phyloP scores from a whole-genome alignment of 345 rosid species.

The Dovyalis caffra region DNA sequence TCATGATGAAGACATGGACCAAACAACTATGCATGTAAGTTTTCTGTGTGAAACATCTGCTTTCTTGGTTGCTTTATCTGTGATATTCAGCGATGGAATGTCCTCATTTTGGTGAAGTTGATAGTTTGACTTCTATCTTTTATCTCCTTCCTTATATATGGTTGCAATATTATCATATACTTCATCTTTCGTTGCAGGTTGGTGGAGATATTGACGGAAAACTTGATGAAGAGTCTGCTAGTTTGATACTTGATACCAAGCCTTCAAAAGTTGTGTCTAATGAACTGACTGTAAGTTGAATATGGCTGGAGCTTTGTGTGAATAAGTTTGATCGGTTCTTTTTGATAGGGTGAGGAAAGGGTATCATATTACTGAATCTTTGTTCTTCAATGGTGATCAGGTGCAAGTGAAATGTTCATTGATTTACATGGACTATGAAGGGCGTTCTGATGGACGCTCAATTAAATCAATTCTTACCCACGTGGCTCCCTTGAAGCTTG shows the following conservation, averaged over 20 bases:
- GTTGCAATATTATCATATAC: constrained; percentile 12
- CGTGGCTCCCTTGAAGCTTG: constrained; percentile 92
- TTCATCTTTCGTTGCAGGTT: constrained; percentile 45
- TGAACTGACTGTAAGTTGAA: constrained; percentile 87
- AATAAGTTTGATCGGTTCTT: too few species aligned
- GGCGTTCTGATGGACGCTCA: constrained; percentile 94
- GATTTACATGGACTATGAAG: constrained; percentile 85
- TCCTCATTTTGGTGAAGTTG: neutral
- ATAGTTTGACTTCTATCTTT: neutral
- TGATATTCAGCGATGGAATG: neutral
- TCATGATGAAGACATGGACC: constrained; percentile 88
- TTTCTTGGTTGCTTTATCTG: constrained; percentile 8
- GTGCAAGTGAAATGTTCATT: constrained; percentile 88
- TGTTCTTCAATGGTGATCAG: constrained; percentile 39
- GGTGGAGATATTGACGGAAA: constrained; percentile 77
- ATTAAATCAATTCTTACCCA: constrained; percentile 90
- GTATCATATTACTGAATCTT: constrained; percentile 9
- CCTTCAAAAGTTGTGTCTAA: constrained; percentile 94
- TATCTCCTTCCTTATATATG: neutral
- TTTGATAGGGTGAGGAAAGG: too few species aligned
- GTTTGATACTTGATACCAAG: constrained; percentile 81
- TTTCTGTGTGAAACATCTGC: constrained; percentile 6
- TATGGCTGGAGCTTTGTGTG: neutral
- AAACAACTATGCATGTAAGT: constrained; percentile 61
- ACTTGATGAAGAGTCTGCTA: constrained; percentile 87